Evolutionary conservation across 345 rosid genomes (phyloP), one percentile per base, ranked within the genome.

Genomic region (Gossypium thurberi): DNA sequence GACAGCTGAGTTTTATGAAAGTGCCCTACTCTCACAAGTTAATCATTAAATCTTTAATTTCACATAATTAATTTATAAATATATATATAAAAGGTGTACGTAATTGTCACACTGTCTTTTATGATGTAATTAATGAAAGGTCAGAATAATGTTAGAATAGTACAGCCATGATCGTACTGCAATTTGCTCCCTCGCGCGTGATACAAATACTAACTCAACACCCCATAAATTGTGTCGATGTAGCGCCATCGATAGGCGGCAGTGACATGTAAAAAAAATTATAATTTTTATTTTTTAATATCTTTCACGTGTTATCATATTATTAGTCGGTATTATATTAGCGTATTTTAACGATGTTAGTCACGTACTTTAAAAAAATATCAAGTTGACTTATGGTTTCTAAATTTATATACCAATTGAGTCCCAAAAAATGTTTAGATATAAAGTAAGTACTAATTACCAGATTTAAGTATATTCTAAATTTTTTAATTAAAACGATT

Each of bases 341-440:
- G 0, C 0, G 0, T 33, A 33, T 33, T 33, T 33, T 33, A 33
- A 33, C 0, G 0, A 0, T 4, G 0, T 33, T 33, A 33, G 0
- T 33, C 0, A 33, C 0, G 4, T 4, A 4, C 20, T 33, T 26
- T 28, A 26, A 28, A 33, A 26, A 4, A 33, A 33, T 33, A 4
- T 33, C 0, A 33, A 33, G 0, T 33, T 33, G 0, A 4, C 0
- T 33, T 33, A 33, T 0, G 0, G 0, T 4, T 33, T 33, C 0
- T 33, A 33, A 4, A 0, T 33, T 33, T 5, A 5, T 0, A 5
- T 33, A 33, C 0, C 40, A 33, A 33, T 33, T 33, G 40, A 33
- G 6, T 33, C 6, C 1, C 1, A 33, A 33, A 33, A 28, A 33
- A 33, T 28, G 1, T 33, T 33, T 4, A 33, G 1, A 5, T 33